These are phyloP conservation scores for Dendrocalamus sinicus DNA, from an alignment of 176 grass and related monocot genomes.

Conservation along the genomic window DNA sequence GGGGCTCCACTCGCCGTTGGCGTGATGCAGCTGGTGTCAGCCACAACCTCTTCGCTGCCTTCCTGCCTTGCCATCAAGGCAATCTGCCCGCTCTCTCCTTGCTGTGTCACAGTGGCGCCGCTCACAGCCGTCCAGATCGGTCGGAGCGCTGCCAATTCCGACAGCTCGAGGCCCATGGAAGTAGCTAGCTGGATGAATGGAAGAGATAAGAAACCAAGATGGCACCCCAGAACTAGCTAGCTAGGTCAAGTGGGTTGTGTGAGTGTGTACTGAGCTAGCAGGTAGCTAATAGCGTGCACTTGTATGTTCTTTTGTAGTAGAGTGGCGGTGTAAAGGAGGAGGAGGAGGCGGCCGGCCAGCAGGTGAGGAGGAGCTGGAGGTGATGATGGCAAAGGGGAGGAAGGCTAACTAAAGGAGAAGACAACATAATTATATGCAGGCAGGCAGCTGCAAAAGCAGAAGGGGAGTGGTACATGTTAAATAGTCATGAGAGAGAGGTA, in stretches of 20 bases:
- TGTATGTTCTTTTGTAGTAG: conserved; percentile 37
- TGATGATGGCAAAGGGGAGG: conserved; percentile 53
- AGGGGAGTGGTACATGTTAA: conserved; percentile 47
- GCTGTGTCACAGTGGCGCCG: neutral
- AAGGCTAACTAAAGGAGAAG: conserved; percentile 42
- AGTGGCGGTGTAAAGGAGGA: conserved; percentile 7
- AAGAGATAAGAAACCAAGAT: neutral
- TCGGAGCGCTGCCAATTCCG: conserved; percentile 55
- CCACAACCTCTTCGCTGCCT: neutral
- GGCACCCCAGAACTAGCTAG: neutral
- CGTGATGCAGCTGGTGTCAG: conserved; percentile 47
- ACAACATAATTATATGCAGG: conserved; percentile 79
- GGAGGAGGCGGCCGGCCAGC: conserved; percentile 40
- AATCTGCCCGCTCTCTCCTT: neutral
- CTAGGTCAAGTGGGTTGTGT: neutral
- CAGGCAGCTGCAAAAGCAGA: conserved; percentile 49
- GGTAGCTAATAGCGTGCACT: neutral
- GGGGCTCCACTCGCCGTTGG: neutral
- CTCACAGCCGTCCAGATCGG: conserved; percentile 43
- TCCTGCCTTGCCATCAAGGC: neutral
- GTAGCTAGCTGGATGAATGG: too few species aligned
- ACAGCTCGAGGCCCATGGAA: conserved; percentile 57
- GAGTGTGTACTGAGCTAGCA: conserved; percentile 14
- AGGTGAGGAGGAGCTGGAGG: conserved; percentile 51
- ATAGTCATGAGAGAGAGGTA: conserved; percentile 55